Evolutionary conservation across 2,329 filamentous ascomycete species (phyloP), one percentile per base, ranked within the genome.

Genomic region (Fusarium setosum): DNA sequence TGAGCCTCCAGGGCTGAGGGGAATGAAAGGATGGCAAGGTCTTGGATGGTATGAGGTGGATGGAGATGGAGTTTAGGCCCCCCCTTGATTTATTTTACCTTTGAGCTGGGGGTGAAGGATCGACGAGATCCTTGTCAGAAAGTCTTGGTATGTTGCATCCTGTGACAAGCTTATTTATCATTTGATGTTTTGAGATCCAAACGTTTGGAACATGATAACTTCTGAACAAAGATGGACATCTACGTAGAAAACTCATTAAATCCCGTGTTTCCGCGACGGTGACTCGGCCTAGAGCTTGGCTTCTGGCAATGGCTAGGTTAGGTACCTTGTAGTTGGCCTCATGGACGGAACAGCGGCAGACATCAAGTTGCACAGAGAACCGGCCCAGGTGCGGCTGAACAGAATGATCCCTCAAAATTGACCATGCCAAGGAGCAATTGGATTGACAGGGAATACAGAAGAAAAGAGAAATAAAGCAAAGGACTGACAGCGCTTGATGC

Each of bases 101-200:
- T 29, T 29, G 4, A 51, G 41, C 35, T 34, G 59, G 61, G 63
- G 51, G 60, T 53, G 35, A 44, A 63, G 44, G 67, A 68, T 68
- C 56, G 57, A 51, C 60, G 35, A 32, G 52, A 61, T 57, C 68
- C 68, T 56, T 71, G 61, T 48, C 45, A 21, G 9, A 40, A 40
- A 18, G 48, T 48, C 41, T 58, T 61, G 40, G 35, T 47, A 32
- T 47, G 29, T 26, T n/a, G 26, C 44, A 15, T 9, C 18, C n/a
- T 23, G 13, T 12, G 31, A 15, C 31, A n/a, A n/a, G n/a, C n/a
- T n/a, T n/a, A n/a, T n/a, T n/a, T n/a, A n/a, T n/a, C n/a, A n/a
- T n/a, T n/a, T 13, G 31, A 13, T 34, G 20, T 6, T 37, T 44
- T 8, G 23, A 13, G 23, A 31, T 41, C 31, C 26, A 15, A 31